phyloP scores from a whole-genome alignment of 2,329 filamentous ascomycete species.

The Thelonectria discophora region DNA sequence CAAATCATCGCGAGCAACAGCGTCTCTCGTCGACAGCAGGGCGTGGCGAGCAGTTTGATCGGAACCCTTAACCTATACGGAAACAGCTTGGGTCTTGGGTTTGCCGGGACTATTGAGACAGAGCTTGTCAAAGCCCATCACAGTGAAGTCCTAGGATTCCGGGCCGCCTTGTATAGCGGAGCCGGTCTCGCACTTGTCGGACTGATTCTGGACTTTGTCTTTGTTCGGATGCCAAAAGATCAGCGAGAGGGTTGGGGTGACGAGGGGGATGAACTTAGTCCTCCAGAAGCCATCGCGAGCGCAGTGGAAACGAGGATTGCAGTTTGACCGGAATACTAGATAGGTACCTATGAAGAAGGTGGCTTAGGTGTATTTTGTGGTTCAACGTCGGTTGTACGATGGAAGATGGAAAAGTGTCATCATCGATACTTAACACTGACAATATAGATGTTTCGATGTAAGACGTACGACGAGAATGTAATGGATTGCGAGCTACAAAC shows the following conservation, averaged over 20 bases:
- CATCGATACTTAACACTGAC: no score
- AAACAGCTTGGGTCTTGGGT: constrained; percentile 41
- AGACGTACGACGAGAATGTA: no score
- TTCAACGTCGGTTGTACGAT: no score
- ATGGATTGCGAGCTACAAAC: no score
- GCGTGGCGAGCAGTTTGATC: constrained; percentile 59
- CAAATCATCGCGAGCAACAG: constrained; percentile 62
- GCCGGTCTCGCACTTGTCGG: background rate
- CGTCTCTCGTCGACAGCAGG: constrained; percentile 57
- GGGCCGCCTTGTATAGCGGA: background rate
- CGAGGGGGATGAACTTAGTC: background rate
- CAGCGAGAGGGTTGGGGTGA: background rate
- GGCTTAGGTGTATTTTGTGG: no score
- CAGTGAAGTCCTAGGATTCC: background rate
- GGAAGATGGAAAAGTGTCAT: no score
- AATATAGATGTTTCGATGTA: no score
- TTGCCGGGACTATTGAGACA: constrained; percentile 46
- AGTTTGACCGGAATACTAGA: background rate
- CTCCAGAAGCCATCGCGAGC: background rate
- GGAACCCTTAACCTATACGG: constrained; percentile 48
- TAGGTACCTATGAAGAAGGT: no score
- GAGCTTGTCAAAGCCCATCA: background rate
- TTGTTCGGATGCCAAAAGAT: constrained; percentile 2
- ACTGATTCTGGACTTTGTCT: background rate
- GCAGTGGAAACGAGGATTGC: background rate